Evolutionary conservation across 1,284 basidiomycete species (phyloP), one percentile per base, ranked within the genome.

Genomic region (Rugosomyces carneus): DNA sequence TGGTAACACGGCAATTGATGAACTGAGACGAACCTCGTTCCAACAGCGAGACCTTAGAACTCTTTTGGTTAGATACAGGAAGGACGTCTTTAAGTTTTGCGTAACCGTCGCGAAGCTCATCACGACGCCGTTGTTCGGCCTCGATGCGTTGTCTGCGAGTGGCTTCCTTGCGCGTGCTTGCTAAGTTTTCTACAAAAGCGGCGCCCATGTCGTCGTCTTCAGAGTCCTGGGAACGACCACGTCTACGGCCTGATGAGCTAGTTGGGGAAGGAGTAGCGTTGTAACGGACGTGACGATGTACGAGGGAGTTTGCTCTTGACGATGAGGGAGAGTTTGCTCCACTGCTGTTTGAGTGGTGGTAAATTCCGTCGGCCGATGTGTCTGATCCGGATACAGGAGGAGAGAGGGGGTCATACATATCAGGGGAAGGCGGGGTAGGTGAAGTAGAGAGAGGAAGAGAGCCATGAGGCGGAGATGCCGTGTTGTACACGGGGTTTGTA

Each of bases 21-120:
- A 29, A 29, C 13, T 23, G 29, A 44, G 35, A 64, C 76, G 51
- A 58, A 90, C 89, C 88, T 73, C 91, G 75, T 66, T 93, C 90
- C 47, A 93, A 71, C 44, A 93, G 67, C 23, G 81, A 86, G n/a
- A 89, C 84, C 64, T 93, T 93, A 70, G 85, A 89, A 60, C 82
- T 83, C 67, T 91, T 89, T 71, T 92, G 89, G 65, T 88, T 90
- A 11, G 86, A 87, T 38, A 82, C 74, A 1, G 90, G 90, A 4
- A 93, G 72, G 20, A 85, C 85, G 51, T 89, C 88, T 67, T 90
- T 91, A 60, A 93, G 71, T 59, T 85, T 81, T 29, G 85, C 81
- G 65, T 93, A 93, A 16, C 89, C 91, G 57, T 92, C 88, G 52
- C 89, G 75, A 48, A 93, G 74, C 66, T 92, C 89, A 62, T 93